These are phyloP conservation scores for Arabidopsis arenosa DNA, from an alignment of 345 rosid genomes.

Conservation along the genomic window DNA sequence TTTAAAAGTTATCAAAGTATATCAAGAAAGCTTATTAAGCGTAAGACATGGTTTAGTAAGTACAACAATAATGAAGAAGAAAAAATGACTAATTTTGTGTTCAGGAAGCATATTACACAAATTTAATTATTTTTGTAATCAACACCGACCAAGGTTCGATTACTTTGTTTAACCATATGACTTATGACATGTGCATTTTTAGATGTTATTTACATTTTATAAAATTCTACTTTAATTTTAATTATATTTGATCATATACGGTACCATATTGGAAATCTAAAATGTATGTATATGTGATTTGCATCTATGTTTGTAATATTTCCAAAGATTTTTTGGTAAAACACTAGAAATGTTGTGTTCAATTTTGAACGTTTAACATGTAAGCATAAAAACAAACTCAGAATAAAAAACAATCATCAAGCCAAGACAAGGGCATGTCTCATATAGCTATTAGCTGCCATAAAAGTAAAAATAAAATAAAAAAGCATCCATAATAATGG, in stretches of 20 bases:
- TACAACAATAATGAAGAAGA: background rate
- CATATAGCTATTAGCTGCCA: background rate
- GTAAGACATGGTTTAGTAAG: background rate
- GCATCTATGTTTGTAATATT: background rate
- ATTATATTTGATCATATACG: background rate
- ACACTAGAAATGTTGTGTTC: background rate
- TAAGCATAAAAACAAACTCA: conserved; percentile 9
- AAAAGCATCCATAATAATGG: background rate
- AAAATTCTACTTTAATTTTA: background rate
- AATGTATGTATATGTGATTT: background rate
- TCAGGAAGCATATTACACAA: background rate
- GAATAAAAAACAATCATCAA: background rate
- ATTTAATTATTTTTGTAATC: background rate
- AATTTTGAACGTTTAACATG: background rate
- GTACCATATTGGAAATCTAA: background rate
- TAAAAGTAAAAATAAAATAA: background rate
- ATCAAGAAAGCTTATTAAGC: conserved; percentile 18
- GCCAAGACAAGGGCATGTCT: background rate
- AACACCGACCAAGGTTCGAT: background rate
- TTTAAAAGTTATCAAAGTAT: conserved; percentile 9
- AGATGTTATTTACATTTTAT: background rate
- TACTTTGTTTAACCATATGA: background rate
- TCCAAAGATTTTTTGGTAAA: background rate
- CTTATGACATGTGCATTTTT: background rate
- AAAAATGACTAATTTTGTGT: background rate